These are phyloP conservation scores for Ogataea salicorniae DNA, from an alignment of 805 yeast species.

Conservation along the genomic window DNA sequence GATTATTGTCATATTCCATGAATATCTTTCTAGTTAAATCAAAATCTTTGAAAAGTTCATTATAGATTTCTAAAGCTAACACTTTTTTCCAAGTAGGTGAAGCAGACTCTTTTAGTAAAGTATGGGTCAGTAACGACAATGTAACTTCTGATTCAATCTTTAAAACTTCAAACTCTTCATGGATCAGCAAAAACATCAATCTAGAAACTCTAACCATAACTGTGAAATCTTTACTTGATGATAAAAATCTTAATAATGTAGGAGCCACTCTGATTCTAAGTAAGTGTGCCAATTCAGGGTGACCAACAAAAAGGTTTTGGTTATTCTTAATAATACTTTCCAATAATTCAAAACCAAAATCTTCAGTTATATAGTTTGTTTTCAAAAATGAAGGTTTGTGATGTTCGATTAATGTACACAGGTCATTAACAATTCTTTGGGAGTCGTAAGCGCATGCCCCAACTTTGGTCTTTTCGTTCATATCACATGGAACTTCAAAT, in stretches of 20 bases:
- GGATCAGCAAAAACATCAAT: constrained; percentile 55
- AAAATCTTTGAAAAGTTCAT: constrained; percentile 54
- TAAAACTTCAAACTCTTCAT: constrained; percentile 55
- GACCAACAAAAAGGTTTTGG: constrained; percentile 45
- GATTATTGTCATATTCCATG: constrained; percentile 53
- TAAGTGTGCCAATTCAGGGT: constrained; percentile 60
- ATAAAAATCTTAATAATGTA: constrained; percentile 59
- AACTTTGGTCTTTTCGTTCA: constrained; percentile 37
- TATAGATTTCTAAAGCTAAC: constrained; percentile 68
- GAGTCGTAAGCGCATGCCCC: constrained; percentile 63
- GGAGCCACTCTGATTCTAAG: constrained; percentile 72
- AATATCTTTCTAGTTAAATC: constrained; percentile 47
- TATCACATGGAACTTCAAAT: constrained; percentile 41
- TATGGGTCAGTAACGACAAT: constrained; percentile 67
- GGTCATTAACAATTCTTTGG: constrained; percentile 61
- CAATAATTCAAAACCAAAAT: constrained; percentile 73
- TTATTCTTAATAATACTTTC: constrained; percentile 75
- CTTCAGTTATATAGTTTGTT: constrained; percentile 48
- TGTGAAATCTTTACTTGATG: constrained; percentile 56
- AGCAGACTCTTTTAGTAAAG: constrained; percentile 52
- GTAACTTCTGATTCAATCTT: constrained; percentile 80
- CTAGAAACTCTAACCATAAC: constrained; percentile 72
- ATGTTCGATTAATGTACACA: constrained; percentile 62
- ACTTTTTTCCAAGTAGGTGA: constrained; percentile 68
- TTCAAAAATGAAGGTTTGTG: constrained; percentile 52